These are phyloP conservation scores for Peronospora tabacina DNA, from an alignment of 352 stramenopile genomes.

Conservation along the genomic window DNA sequence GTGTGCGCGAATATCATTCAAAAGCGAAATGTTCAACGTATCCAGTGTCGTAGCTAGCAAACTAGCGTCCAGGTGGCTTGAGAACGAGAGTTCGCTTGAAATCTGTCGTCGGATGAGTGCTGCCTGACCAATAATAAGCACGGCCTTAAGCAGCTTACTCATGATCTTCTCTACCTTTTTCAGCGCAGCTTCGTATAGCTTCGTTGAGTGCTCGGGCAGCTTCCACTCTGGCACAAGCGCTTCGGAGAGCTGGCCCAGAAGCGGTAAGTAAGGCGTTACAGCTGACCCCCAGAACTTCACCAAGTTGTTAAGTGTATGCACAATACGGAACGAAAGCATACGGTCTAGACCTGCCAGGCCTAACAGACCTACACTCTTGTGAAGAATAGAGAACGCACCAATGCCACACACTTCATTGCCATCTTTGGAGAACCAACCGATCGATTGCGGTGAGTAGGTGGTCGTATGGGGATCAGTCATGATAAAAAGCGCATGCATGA, in stretches of 20 bases:
- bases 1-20: conserved; percentile 86
- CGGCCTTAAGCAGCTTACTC: conserved; percentile 88
- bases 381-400: conserved; percentile 82
- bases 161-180: conserved; percentile 94
- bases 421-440: conserved; percentile 88
- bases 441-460: conserved; percentile 88
- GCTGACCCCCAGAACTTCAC: conserved; percentile 89
- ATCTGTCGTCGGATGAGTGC: conserved; percentile 90
- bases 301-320: conserved; percentile 91
- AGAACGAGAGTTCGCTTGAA: conserved; percentile 87
- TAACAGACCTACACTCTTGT: conserved; percentile 87
- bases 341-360: conserved; percentile 89
- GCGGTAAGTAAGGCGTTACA: conserved; percentile 83
- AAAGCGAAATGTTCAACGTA: conserved; percentile 85
- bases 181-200: conserved; percentile 80
- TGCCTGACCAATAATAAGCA: conserved; percentile 91
- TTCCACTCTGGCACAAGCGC: conserved; percentile 85
- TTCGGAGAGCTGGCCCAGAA: conserved; percentile 84
- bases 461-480: conserved; percentile 89
- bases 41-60: conserved; percentile 83
- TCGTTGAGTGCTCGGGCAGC: conserved; percentile 76
- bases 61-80: conserved; percentile 86
- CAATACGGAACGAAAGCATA: conserved; percentile 89
- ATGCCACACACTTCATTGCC: conserved; percentile 86
- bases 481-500: conserved; percentile 88